A percentile compares a stretch with the other conserved stretches of the same genome.
Evolutionary conservation across 1,139 yeast species (phyloP).

Genomic region (Suhomyces taliae): DNA sequence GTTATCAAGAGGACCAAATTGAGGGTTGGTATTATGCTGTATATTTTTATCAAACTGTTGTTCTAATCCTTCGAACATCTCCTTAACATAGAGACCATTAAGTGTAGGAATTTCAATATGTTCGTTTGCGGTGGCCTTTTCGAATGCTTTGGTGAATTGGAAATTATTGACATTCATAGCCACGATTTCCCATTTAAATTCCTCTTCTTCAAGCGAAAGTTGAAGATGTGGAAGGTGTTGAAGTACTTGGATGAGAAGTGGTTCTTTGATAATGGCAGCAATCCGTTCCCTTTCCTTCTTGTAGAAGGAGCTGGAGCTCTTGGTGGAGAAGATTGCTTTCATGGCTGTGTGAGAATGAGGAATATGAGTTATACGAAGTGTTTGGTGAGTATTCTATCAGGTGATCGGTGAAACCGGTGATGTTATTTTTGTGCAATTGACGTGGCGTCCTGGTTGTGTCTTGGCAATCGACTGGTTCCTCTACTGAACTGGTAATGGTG

Average conservation of each 20-base stretch:
- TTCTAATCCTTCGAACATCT: conserved; percentile 19
- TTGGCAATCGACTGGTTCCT: too few species aligned
- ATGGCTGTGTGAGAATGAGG: not conserved
- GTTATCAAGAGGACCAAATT: not conserved
- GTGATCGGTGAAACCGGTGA: too few species aligned
- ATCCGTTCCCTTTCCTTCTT: conserved; percentile 29
- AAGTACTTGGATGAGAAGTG: conserved; percentile 31
- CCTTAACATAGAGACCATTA: conserved; percentile 30
- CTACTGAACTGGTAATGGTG: too few species aligned
- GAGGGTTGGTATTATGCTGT: not conserved
- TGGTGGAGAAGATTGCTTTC: conserved; percentile 9
- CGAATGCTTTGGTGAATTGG: conserved; percentile 17
- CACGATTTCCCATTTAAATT: conserved; percentile 37
- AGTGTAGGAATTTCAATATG: conserved; percentile 28
- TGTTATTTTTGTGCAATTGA: too few species aligned
- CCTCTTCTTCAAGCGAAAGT: conserved; percentile 22
- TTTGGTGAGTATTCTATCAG: too few species aligned
- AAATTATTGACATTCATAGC: conserved; percentile 33
- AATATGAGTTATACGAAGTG: not conserved
- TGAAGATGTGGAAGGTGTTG: conserved; percentile 38
- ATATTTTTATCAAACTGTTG: not conserved
- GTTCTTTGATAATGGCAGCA: conserved; percentile 25
- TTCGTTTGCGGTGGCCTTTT: conserved; percentile 5
- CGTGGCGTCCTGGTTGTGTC: too few species aligned
- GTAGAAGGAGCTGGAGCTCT: conserved; percentile 25